Conservation (phyloP, 441 rosid species). For the Biscutella auriculata region DNA sequence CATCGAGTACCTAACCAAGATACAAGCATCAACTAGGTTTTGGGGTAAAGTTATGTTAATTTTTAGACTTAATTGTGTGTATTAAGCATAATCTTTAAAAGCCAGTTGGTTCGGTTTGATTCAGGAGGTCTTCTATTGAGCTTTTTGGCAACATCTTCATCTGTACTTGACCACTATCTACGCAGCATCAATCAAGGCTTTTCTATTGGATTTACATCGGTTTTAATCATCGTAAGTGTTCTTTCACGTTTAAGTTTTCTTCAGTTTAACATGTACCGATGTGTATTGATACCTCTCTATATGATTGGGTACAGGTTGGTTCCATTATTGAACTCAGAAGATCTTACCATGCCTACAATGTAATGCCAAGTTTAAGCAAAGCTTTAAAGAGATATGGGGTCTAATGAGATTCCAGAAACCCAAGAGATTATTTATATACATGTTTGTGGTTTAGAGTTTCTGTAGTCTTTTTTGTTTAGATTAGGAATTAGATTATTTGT, state of each 20-base stretch:
- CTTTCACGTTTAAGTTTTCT: background rate
- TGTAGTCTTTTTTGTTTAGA: background rate
- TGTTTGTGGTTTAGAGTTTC: slow-evolving; percentile 7
- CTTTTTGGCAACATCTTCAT: slow-evolving; percentile 74
- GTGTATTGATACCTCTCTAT: background rate
- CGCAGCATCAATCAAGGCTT: slow-evolving; percentile 70
- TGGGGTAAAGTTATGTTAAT: slow-evolving; percentile 55
- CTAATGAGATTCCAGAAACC: slow-evolving; percentile 15
- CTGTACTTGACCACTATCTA: slow-evolving; percentile 72
- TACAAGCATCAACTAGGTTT: slow-evolving; percentile 94
- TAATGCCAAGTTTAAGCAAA: slow-evolving; percentile 91
- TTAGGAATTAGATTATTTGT: slow-evolving; percentile 12
- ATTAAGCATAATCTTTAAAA: background rate
- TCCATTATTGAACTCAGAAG: slow-evolving; percentile 90
- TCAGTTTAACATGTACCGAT: background rate
- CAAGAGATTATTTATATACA: background rate
- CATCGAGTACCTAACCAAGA: slow-evolving; percentile 66
- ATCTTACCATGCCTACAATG: slow-evolving; percentile 91
- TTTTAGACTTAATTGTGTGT: background rate
- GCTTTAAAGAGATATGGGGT: slow-evolving; percentile 71
- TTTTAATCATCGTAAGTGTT: slow-evolving; percentile 66
- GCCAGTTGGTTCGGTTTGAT: background rate
- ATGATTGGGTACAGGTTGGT: slow-evolving; percentile 50
- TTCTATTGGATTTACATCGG: slow-evolving; percentile 84
- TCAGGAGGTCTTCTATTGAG: slow-evolving; percentile 81